Evolutionary conservation across 2,329 filamentous ascomycete genomes (phyloP), one percentile per base, ranked within the genome.

Genomic region (Nothopassalora personata): DNA sequence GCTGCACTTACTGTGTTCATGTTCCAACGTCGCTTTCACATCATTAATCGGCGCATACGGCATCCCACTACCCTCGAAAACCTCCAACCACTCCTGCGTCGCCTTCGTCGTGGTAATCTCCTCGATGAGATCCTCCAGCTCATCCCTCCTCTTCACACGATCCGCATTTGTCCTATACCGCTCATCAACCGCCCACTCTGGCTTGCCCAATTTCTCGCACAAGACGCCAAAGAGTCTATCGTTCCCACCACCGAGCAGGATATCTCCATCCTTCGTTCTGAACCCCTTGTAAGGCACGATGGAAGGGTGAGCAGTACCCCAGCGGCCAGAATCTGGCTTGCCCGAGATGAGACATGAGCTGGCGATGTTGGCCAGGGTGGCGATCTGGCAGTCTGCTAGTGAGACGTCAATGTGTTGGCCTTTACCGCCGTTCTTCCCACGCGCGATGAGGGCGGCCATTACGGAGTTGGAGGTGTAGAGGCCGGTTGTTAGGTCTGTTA

Each of bases 241-340:
- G 59, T 87, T 87, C 1, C 84, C 85, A 18, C 85, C 85, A 13
- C 85, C 85, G 5, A 87, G 75, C 60, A 87, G 76, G 52, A 87
- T 81, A 66, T 86, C 83, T 15, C 85, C 84, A 61, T 87, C 84
- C 1, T 74, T 74, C 1, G 85, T 87, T 68, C 82, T 81, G 75
- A 86, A 99, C 0, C 91, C 90, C 68, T 88, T 87, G 74, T 99
- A 99, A 0, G 94, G 94, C 0, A 99, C 94, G 71, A 99, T 97
- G 0, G 91, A 96, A n/a, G 93, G 94, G 79, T 99, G 94, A 47
- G 93, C 93, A 3, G 94, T 99, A 6, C 94, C 94, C 93, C 94
- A 97, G 64, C 94, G 83, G 0, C 94, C 94, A 0, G 86, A 84
- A 72, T 99, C 94, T 66, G 87, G 88, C 74, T 96, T 77, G 1